Conservation (phyloP, 106 monocot genomes). For the Alisma plantagoaquatica region DNA sequence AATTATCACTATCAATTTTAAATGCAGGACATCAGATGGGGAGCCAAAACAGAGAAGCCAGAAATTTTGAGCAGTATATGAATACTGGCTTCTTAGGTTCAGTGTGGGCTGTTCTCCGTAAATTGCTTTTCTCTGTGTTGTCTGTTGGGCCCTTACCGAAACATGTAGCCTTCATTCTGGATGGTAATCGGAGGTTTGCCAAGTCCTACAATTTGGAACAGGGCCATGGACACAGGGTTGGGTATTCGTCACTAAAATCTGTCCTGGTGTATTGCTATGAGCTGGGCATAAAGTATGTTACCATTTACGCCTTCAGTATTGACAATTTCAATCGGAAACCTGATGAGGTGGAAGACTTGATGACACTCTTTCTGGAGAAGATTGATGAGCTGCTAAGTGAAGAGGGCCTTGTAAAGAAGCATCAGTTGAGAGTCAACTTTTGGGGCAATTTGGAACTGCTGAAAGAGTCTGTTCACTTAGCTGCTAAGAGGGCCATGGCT, state of each 20-base stretch:
- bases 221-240: conserved; percentile 12
- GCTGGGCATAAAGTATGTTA: conserved; percentile 23
- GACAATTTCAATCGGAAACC: conserved; percentile 25
- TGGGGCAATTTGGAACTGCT: conserved; percentile 18
- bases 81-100: too few relatives aligned
- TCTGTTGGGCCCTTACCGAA: conserved; percentile 15
- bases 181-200: conserved; percentile 22
- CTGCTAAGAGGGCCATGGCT: conserved; percentile 20
- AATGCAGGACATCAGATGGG: too few relatives aligned
- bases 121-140: conserved; percentile 11
- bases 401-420: conserved; percentile 12
- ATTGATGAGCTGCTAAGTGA: conserved; percentile 8
- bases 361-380: conserved; percentile 20
- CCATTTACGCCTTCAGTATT: conserved; percentile 28
- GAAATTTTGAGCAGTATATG: too few relatives aligned
- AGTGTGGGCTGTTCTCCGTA: conserved; percentile 6
- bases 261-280: conserved; percentile 23
- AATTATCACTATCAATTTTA: too few relatives aligned
- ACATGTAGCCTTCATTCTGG: conserved; percentile 27
- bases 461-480: conserved; percentile 15
- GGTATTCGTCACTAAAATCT: conserved; percentile 12
- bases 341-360: conserved; percentile 20
- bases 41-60: too few relatives aligned
- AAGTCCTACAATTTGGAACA: conserved; percentile 2
- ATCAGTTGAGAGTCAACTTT: conserved; percentile 16